Evolutionary conservation across 768 basidiomycete species (phyloP), one percentile per base, ranked within the genome.

Genomic region (Stropharia rugosoannulata): DNA sequence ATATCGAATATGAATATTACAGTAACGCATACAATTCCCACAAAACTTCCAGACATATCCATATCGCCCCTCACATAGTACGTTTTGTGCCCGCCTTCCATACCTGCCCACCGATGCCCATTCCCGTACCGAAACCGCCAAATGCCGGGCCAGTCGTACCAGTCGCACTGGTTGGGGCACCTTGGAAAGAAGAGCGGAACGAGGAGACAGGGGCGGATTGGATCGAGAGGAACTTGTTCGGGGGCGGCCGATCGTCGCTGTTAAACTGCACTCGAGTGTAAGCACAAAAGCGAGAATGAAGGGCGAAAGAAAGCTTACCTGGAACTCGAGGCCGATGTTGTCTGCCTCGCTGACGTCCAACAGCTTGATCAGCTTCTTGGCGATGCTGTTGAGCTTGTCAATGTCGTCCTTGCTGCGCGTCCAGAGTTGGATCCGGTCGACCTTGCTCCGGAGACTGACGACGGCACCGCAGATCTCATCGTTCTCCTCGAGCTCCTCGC

Each of bases 381-480:
- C 95, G 57, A 96, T 89, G 16, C 78, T 80, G 68, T 97, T 96
- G 58, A 96, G 71, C 69, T 80, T 81, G 68, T 93, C 89, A 1
- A 93, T 86, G 60, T 96, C 91, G 41, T 93, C 90, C 73, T 91
- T 91, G 61, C 77, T 80, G 57, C 95, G 76, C 42, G 87, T 90
- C 95, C 95, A 98, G 36, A 98, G 72, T 69, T 97, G 95, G 52
- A 97, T 92, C 49, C 95, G 77, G 66, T 96, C 92, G 50, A 93
- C 85, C 71, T 93, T 94, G 60, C 85, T 87, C 62, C 92, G 77
- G 68, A 93, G 73, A 62, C 90, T 93, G 46, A 95, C 93, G 15
- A 96, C 95, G 0, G 90, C 89, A 40, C 90, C 89, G 59, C 89
- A 92, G 54, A 95, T 89, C 66, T 84, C 94, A 60, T 80, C 84